phyloP scores from a whole-genome alignment of 371 early-diverging fungal species.

The Nematocida sp. region DNA sequence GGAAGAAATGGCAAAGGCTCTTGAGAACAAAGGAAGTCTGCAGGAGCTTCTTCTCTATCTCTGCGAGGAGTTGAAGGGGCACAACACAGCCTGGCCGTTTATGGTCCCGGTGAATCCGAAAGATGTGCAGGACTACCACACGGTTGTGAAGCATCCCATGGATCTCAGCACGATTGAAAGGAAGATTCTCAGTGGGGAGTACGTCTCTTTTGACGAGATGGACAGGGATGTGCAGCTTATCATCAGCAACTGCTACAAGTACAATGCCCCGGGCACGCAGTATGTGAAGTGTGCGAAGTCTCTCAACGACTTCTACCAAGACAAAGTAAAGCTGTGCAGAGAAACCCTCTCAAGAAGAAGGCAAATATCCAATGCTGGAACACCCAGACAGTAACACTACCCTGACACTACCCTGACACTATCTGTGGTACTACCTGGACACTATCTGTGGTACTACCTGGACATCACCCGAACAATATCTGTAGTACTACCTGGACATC shows the following conservation, averaged over 20 bases:
- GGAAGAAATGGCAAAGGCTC: constrained; percentile 16
- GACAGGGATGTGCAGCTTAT: constrained; percentile 72
- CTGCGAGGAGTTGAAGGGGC: constrained; percentile 71
- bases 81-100: constrained; percentile 89
- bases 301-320: constrained; percentile 51
- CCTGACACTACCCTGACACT: too few species aligned
- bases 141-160: constrained; percentile 92
- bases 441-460: too few species aligned
- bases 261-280: constrained; percentile 72
- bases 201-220: constrained; percentile 71
- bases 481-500: too few species aligned
- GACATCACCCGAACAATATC: too few species aligned
- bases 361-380: too few species aligned
- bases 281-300: constrained; percentile 72
- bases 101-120: constrained; percentile 77
- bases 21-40: constrained; percentile 53
- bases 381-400: too few species aligned
- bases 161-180: constrained; percentile 73
- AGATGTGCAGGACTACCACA: constrained; percentile 83
- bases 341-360: constrained; percentile 27
- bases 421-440: too few species aligned
- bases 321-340: constrained; percentile 44
- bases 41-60: constrained; percentile 70
- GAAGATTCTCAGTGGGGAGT: constrained; percentile 71
- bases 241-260: constrained; percentile 74